A percentile compares a stretch with the other conserved stretches of the same genome.
Conservation (phyloP, 345 rosid genomes). For the Citrus glauca region DNA sequence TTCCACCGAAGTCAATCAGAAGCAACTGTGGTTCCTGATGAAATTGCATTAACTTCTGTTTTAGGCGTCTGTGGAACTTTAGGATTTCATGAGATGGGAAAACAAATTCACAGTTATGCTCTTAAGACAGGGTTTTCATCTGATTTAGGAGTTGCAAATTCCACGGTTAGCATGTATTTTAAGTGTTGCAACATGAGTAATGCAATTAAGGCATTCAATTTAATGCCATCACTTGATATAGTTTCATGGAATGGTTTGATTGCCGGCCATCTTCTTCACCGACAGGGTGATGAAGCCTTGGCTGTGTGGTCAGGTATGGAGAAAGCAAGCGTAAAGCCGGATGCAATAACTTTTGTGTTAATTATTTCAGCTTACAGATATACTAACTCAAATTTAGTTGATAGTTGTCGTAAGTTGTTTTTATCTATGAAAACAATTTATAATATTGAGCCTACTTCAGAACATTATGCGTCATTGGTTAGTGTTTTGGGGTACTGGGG, state of each 20-base stretch:
- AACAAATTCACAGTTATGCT: conserved; percentile 62
- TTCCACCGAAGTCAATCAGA: conserved; percentile 37
- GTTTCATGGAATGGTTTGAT: conserved; percentile 83
- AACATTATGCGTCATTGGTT: conserved; percentile 60
- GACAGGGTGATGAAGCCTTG: conserved; percentile 64
- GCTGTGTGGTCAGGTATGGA: conserved; percentile 55
- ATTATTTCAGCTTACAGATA: conserved; percentile 53
- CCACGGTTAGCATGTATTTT: conserved; percentile 70
- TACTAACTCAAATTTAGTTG: conserved; percentile 46
- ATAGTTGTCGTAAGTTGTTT: conserved; percentile 51
- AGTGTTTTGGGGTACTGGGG: conserved; percentile 82
- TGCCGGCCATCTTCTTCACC: conserved; percentile 59
- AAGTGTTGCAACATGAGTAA: conserved; percentile 46
- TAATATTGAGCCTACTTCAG: conserved; percentile 51
- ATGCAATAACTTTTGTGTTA: conserved; percentile 44
- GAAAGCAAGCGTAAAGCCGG: conserved; percentile 41
- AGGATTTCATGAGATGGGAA: conserved; percentile 64
- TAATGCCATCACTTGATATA: conserved; percentile 44
- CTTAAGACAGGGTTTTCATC: conserved; percentile 47
- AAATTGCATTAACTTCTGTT: conserved; percentile 48
- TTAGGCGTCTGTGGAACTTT: conserved; percentile 71
- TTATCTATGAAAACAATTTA: conserved; percentile 47
- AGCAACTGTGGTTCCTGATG: conserved; percentile 53
- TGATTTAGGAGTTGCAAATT: conserved; percentile 61
- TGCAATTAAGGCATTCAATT: conserved; percentile 49